These are phyloP conservation scores for Exidia glandulosa DNA, from an alignment of 768 basidiomycete genomes.

Conservation along the genomic window DNA sequence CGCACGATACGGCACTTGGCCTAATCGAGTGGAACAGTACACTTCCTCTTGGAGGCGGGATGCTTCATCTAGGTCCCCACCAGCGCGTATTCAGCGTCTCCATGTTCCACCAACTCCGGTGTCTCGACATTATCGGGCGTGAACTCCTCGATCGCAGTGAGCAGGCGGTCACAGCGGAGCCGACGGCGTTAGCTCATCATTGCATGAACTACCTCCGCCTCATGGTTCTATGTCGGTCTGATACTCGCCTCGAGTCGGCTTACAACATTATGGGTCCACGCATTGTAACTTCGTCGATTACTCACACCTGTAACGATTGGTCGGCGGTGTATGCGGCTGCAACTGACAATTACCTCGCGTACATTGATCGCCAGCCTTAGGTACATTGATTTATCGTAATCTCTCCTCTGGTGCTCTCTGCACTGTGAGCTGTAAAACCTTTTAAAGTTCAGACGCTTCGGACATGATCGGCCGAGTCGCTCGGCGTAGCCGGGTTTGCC, in stretches of 20 bases:
- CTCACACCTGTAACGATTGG: conserved; percentile 35
- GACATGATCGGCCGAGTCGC: too few relatives aligned
- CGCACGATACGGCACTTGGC: conserved; percentile 13
- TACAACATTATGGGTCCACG: conserved; percentile 22
- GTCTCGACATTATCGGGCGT: conserved; percentile 25
- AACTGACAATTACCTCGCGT: conserved; percentile 26
- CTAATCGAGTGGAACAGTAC: conserved; percentile 18
- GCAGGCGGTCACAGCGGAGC: background rate
- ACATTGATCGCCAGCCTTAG: too few relatives aligned
- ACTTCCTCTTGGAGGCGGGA: conserved; percentile 11
- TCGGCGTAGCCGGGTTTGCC: too few relatives aligned
- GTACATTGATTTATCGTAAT: too few relatives aligned
- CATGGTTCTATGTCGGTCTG: conserved; percentile 25
- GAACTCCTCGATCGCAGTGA: conserved; percentile 10
- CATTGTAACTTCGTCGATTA: conserved; percentile 22
- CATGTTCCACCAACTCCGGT: conserved; percentile 31
- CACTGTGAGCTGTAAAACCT: too few relatives aligned
- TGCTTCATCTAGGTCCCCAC: conserved; percentile 14
- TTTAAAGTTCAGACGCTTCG: too few relatives aligned
- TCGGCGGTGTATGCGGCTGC: conserved; percentile 22
- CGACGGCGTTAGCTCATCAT: conserved; percentile 12
- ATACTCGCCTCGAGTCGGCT: conserved; percentile 23
- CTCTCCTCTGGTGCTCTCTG: too few relatives aligned
- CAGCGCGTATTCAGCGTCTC: conserved; percentile 21
- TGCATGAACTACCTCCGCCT: conserved; percentile 32